Evolutionary conservation across 106 monocot species (phyloP).

Genomic region (Posidonia australis): DNA sequence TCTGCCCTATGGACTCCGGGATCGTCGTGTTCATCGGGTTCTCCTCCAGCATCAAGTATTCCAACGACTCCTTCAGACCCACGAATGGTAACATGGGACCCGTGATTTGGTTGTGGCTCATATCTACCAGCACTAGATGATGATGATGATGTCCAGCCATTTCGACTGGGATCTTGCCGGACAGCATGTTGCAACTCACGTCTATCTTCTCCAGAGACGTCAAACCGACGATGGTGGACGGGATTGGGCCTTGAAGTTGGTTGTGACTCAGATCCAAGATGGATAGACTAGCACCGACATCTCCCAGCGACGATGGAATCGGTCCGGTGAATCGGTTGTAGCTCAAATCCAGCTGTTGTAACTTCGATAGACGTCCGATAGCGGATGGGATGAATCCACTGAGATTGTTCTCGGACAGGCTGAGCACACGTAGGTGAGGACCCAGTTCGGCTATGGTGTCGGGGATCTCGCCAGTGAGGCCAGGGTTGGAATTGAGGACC

Average conservation of each 20-base stretch:
- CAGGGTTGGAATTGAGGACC: slow-evolving; percentile 48
- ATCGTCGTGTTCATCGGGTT: slow-evolving; percentile 35
- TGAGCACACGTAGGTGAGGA: slow-evolving; percentile 33
- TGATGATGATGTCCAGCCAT: slow-evolving; percentile 19
- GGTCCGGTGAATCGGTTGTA: slow-evolving; percentile 40
- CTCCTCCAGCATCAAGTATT: slow-evolving; percentile 48
- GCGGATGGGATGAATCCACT: slow-evolving; percentile 28
- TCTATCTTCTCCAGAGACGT: slow-evolving; percentile 42
- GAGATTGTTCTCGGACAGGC: slow-evolving; percentile 51
- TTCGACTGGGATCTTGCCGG: slow-evolving; percentile 26
- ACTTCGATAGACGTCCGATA: slow-evolving; percentile 1
- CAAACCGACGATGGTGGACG: slow-evolving; percentile 27
- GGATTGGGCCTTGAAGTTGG: slow-evolving; percentile 28
- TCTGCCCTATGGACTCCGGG: slow-evolving; percentile 27
- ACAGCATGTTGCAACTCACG: slow-evolving; percentile 48
- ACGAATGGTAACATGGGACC: slow-evolving; percentile 44
- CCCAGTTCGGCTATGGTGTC: slow-evolving; percentile 9
- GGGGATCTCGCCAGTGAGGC: slow-evolving; percentile 43
- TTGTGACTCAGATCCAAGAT: slow-evolving; percentile 59
- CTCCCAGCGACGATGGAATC: slow-evolving; percentile 18
- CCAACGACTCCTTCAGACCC: slow-evolving; percentile 17
- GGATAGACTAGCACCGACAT: slow-evolving; percentile 35
- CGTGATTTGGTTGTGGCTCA: slow-evolving; percentile 38
- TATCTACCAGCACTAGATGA: slow-evolving; percentile 48
- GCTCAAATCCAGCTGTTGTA: slow-evolving; percentile 65